phyloP scores from a whole-genome alignment of 78 protist species.

The Acrasis kona region DNA sequence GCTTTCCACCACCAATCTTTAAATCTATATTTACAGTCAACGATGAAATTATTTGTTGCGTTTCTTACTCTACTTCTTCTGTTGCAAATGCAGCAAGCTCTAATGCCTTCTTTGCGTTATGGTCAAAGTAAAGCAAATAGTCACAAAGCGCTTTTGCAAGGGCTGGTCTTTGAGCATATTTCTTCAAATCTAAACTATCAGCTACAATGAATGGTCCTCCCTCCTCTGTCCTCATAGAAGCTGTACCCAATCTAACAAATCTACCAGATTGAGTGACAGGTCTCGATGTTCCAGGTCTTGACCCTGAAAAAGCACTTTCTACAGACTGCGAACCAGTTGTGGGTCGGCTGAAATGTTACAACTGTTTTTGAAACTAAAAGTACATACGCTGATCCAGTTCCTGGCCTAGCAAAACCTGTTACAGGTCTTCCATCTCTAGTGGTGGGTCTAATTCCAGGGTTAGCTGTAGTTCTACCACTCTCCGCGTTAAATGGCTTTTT shows the following conservation, averaged over 20 bases:
- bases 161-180: constrained; percentile 57
- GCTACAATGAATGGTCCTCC: constrained; percentile 51
- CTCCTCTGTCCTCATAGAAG: constrained; percentile 23
- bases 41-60: too few relatives aligned
- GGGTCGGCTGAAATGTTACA: neutral
- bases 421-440: constrained; percentile 51
- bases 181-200: constrained; percentile 34
- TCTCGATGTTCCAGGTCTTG: constrained; percentile 40
- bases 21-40: too few relatives aligned
- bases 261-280: constrained; percentile 43
- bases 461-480: neutral
- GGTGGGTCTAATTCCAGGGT: constrained; percentile 42
- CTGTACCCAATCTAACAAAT: constrained; percentile 74
- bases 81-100: constrained; percentile 49
- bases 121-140: constrained; percentile 43
- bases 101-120: constrained; percentile 52
- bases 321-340: neutral
- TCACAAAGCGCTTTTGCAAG: constrained; percentile 50
- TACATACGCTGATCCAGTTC: constrained; percentile 51
- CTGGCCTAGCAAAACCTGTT: constrained; percentile 73
- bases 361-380: neutral
- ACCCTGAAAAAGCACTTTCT: constrained; percentile 2
- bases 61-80: neutral
- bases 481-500: constrained; percentile 5
- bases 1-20: constrained; percentile 83